Percentiles rank a stretch among this genome's conserved stretches.
Evolutionary conservation across 331 rosid genomes (phyloP).

Genomic region (Malus hybrid): DNA sequence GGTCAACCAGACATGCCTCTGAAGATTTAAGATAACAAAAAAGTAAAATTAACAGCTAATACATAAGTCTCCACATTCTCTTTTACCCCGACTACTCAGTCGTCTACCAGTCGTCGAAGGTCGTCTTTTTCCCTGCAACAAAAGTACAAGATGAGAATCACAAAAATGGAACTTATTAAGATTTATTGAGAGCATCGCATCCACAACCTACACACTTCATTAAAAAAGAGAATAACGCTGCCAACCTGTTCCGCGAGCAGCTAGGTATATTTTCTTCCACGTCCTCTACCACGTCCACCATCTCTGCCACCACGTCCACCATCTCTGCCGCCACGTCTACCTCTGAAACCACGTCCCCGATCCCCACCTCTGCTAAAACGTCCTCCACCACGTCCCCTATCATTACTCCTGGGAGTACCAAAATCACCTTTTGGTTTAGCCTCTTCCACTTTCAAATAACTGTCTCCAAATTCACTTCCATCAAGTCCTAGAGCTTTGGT

Average conservation of each 20-base stretch:
- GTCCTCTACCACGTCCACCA: constrained; percentile 29
- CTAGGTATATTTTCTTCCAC: constrained; percentile 33
- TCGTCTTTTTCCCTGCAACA: constrained; percentile 38
- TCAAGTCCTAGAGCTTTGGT: constrained; percentile 54
- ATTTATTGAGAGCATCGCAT: background rate
- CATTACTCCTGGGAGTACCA: constrained; percentile 2
- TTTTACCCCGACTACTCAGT: too few relatives aligned
- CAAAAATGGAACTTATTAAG: background rate
- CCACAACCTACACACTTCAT: too few relatives aligned
- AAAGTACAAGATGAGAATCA: background rate
- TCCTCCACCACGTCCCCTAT: constrained; percentile 9
- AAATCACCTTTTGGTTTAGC: constrained; percentile 59
- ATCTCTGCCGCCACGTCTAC: background rate
- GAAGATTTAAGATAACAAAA: background rate
- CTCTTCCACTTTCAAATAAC: constrained; percentile 48
- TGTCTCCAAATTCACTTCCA: constrained; percentile 40
- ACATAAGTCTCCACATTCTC: too few relatives aligned
- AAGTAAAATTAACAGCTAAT: background rate
- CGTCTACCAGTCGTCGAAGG: constrained; percentile 24
- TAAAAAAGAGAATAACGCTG: background rate
- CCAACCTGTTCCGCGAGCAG: constrained; percentile 41
- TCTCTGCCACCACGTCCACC: constrained; percentile 15
- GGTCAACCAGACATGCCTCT: background rate
- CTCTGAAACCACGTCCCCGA: constrained; percentile 32
- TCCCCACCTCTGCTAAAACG: constrained; percentile 4